Evolutionary conservation across 2,329 filamentous ascomycete species (phyloP), one percentile per base, ranked within the genome.

Genomic region (Sphaceloma murrayae): DNA sequence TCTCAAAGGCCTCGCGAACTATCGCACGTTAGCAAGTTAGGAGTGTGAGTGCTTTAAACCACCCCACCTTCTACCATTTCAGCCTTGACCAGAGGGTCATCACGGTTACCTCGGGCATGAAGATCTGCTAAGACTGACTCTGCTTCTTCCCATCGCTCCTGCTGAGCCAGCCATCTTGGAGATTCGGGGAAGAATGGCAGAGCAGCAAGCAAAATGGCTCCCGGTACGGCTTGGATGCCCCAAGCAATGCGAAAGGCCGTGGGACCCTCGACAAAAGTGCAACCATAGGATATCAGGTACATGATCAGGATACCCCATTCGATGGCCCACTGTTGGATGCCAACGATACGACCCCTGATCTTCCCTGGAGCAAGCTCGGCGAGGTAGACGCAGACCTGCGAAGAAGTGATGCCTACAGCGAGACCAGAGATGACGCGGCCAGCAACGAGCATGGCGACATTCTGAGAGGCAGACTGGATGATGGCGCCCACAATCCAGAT

Each of bases 351-450:
- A 5, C 78, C 78, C 43, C 64, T 59, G 22, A 65, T 66, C 11
- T 62, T 56, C 47, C 63, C 64, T 10, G 62, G 62, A 2, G 64
- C 62, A 13, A 94, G 94, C 61, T 94, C 88, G 33, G 87, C 89
- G 60, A 94, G 87, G 60, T 94, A 94, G 34, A 94, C 83, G 0
- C 88, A 88, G 1, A 94, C 86, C 53, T 94, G 94, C 36, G 87
- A 89, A 0, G 87, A 94, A 34, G 93, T 72, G 58, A 87, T 83
- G 62, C 88, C 88, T 48, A 94, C 85, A 31, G 86, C 84, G 6
- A 94, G 67, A 66, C 88, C 87, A 46, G 85, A 85, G 61, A 91
- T 74, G 51, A 94, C 78, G 62, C 88, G 80, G 9, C 86, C 85
- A 6, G 82, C 57, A 54, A 77, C 72, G 49, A 65, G 58, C 22